Evolutionary conservation across 495 filamentous ascomycete genomes (phyloP).

Genomic region (Darksidea phi): DNA sequence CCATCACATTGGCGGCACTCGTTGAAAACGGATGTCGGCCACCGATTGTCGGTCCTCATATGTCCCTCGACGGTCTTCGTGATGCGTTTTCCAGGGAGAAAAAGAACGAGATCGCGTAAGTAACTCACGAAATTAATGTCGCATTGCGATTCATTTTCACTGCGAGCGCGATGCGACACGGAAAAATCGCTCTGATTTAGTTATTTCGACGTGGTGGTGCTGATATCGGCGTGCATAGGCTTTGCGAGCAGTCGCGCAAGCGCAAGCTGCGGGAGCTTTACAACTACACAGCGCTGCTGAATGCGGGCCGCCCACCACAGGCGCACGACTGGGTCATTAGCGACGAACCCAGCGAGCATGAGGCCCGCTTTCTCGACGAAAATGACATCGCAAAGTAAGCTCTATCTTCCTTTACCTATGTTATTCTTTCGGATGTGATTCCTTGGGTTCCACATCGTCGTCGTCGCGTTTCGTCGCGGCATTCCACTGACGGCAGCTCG

Average conservation of each 20-base stretch:
- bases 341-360: slow-evolving; percentile 43
- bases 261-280: slow-evolving; percentile 81
- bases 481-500: slow-evolving; percentile 17
- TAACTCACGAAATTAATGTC: slow-evolving; percentile 36
- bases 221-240: slow-evolving; percentile 51
- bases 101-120: slow-evolving; percentile 63
- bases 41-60: slow-evolving; percentile 48
- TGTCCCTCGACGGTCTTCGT: slow-evolving; percentile 51
- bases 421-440: slow-evolving; percentile 5
- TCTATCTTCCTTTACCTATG: slow-evolving; percentile 18
- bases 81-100: slow-evolving; percentile 59
- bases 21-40: slow-evolving; percentile 62
- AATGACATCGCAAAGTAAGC: slow-evolving; percentile 78
- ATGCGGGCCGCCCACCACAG: slow-evolving; percentile 47
- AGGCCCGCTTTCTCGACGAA: slow-evolving; percentile 65
- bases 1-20: slow-evolving; percentile 45
- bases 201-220: slow-evolving; percentile 38
- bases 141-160: slow-evolving; percentile 34
- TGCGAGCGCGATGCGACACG: slow-evolving; percentile 37
- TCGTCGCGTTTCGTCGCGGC: no score
- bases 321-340: slow-evolving; percentile 49
- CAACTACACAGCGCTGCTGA: slow-evolving; percentile 53
- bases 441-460: slow-evolving; percentile 5
- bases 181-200: slow-evolving; percentile 41
- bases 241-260: slow-evolving; percentile 74